Percentiles rank a stretch among this genome's conserved stretches.
Evolutionary conservation across 371 early-diverging fungal species (phyloP).

Genomic region (Rhizomucor pusillus): DNA sequence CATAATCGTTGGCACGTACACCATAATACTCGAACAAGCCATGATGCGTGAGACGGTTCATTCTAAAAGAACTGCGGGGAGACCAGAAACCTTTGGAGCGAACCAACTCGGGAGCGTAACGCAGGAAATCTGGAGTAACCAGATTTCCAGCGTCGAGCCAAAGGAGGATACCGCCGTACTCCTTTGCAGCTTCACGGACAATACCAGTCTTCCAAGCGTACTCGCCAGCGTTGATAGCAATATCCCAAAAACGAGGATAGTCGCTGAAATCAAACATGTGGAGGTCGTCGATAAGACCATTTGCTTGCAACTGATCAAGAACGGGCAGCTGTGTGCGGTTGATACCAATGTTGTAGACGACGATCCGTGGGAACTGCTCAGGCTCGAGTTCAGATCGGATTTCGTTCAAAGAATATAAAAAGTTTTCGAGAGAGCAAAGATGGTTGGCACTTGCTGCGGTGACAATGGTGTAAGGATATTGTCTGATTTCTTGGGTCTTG

Average conservation of each 20-base stretch:
- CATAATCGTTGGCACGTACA: conserved; percentile 37
- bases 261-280: conserved; percentile 49
- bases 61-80: conserved; percentile 48
- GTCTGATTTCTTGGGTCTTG: neutral
- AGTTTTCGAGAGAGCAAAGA: conserved; percentile 60
- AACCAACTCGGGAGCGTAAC: conserved; percentile 41
- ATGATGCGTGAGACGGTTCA: conserved; percentile 56
- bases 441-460: conserved; percentile 65
- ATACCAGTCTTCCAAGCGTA: conserved; percentile 72
- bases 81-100: conserved; percentile 52
- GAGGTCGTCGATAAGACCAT: conserved; percentile 48
- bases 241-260: conserved; percentile 66
- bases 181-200: conserved; percentile 50
- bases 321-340: conserved; percentile 48
- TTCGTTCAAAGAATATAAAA: conserved; percentile 49
- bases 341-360: conserved; percentile 53
- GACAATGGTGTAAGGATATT: conserved; percentile 52
- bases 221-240: conserved; percentile 56
- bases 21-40: conserved; percentile 59
- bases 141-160: conserved; percentile 67
- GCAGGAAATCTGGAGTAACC: conserved; percentile 52
- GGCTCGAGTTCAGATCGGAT: conserved; percentile 29
- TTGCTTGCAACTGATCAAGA: conserved; percentile 34
- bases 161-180: conserved; percentile 48
- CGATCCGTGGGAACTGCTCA: conserved; percentile 40